Conservation (phyloP, 805 yeast species). For the Candida boleticola region DNA sequence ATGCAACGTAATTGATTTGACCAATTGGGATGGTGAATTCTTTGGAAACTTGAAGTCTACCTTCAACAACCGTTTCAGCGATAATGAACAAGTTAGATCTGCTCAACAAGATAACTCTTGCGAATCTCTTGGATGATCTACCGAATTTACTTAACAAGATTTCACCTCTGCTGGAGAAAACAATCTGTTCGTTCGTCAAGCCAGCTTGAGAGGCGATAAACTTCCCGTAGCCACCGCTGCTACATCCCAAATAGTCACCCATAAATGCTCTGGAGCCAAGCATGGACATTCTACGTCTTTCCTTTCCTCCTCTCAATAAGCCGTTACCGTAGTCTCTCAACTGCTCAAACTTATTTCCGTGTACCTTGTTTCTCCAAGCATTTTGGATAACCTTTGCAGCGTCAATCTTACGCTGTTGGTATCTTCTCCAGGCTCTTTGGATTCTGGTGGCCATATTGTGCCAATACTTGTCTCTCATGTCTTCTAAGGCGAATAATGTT, state of each 20-base stretch:
- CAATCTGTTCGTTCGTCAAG: slow-evolving; percentile 57
- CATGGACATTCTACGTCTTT: slow-evolving; percentile 85
- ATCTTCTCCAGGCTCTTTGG: slow-evolving; percentile 94
- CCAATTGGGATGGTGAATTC: slow-evolving; percentile 65
- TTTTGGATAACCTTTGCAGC: slow-evolving; percentile 82
- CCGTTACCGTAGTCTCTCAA: slow-evolving; percentile 81
- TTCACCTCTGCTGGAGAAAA: slow-evolving; percentile 82
- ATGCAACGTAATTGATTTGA: slow-evolving; percentile 57
- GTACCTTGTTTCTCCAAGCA: slow-evolving; percentile 75
- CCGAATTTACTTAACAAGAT: slow-evolving; percentile 84
- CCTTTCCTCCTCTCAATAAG: slow-evolving; percentile 70
- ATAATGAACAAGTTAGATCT: slow-evolving; percentile 60
- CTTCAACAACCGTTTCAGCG: slow-evolving; percentile 68
- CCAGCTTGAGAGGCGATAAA: slow-evolving; percentile 70
- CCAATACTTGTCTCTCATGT: slow-evolving; percentile 96
- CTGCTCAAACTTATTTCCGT: slow-evolving; percentile 80
- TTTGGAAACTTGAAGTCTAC: slow-evolving; percentile 49
- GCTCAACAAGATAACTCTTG: slow-evolving; percentile 72
- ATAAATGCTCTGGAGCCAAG: slow-evolving; percentile 83
- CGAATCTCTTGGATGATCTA: slow-evolving; percentile 77
- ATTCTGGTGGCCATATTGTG: slow-evolving; percentile 96
- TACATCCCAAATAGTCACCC: slow-evolving; percentile 94
- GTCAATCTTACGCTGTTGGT: slow-evolving; percentile 74
- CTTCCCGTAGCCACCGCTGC: slow-evolving; percentile 67
- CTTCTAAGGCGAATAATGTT: slow-evolving; percentile 91